Evolutionary conservation across 225 moss, liverwort and hornwort species (phyloP), one percentile per base, ranked within the genome.

Genomic region (Bryoerythrophyllum caledonicum): DNA sequence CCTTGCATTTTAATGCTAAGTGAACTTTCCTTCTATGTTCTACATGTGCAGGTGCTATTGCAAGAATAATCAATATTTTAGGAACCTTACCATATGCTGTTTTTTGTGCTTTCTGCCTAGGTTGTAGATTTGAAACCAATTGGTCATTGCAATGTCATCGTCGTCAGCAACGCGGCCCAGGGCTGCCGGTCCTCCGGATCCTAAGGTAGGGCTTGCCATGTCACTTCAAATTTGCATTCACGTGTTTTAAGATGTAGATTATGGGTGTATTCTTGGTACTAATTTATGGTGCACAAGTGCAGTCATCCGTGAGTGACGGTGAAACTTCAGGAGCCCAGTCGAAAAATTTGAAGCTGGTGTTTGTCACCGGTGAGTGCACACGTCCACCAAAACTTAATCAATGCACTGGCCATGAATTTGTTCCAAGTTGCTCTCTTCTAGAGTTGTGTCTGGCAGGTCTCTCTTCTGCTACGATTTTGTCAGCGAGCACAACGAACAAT

Each of bases 301-400:
- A 87, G 84, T 71, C 81, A 20, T 75, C 81, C n/a, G 21, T 54
- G 24, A 82, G 57, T 76, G 65, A 61, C n/a, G 70, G 79, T 63
- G 87, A 84, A 28, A 76, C 84, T 27, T 87, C 84, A 23, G 81
- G 74, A 84, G 74, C 76, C 67, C 79, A 76, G 52, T 74, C 84
- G 35, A 86, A 78, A 72, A 79, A 79, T 76, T 69, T 84, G 73
- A 87, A 82, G 74, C 37, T 87, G 76, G 87, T 87, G 58, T 87
- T 87, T 71, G 87, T 87, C 37, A 76, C 82, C 19, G 87, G 87
- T 79, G 71, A 84, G 81, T 64, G 58, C 32, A 5, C 17, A 4
- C 43, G 2, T 64, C 60, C 67, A 41, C 14, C 20, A 15, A 25
- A 28, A 54, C 40, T 38, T 35, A 25, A 67, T 25, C 20, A 34